These are phyloP conservation scores for Coemansia sp. DNA, from an alignment of 192 early-diverging fungal genomes.

Conservation along the genomic window DNA sequence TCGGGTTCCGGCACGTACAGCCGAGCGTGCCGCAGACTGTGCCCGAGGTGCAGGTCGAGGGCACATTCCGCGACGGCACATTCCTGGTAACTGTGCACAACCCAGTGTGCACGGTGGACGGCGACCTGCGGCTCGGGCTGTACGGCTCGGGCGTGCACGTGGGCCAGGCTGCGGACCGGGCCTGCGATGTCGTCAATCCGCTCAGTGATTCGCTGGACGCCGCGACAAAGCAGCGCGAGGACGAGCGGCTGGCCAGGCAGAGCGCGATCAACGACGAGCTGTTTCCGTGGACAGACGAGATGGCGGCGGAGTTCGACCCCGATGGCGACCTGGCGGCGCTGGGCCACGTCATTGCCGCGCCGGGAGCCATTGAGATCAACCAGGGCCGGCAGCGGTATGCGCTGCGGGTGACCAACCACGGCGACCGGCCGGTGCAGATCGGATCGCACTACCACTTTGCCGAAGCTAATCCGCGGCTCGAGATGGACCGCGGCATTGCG, in stretches of 20 bases:
- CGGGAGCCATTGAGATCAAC: constrained; percentile 75
- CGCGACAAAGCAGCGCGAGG: constrained; percentile 6
- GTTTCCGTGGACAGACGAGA: constrained; percentile 51
- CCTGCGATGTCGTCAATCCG: constrained; percentile 12
- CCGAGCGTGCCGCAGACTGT: constrained; percentile 68
- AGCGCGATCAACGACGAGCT: constrained; percentile 36
- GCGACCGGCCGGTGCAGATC: constrained; percentile 92
- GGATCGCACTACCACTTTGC: constrained; percentile 98
- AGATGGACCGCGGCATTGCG: constrained; percentile 79
- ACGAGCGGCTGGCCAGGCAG: not conserved
- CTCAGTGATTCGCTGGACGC: constrained; percentile 9
- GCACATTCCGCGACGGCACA: constrained; percentile 90
- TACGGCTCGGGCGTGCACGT: constrained; percentile 85
- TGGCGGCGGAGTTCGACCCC: constrained; percentile 30
- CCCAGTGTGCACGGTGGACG: constrained; percentile 81
- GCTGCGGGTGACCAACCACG: constrained; percentile 84
- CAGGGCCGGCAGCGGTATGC: constrained; percentile 66
- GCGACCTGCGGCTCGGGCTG: constrained; percentile 79
- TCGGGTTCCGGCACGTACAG: constrained; percentile 84
- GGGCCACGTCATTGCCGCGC: constrained; percentile 67
- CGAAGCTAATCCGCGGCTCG: constrained; percentile 78
- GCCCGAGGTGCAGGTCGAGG: constrained; percentile 85
- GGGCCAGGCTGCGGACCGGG: constrained; percentile 52
- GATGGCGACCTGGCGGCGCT: constrained; percentile 53
- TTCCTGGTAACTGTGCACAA: constrained; percentile 93